Conservation (phyloP, 208 protist genomes). For the Leishmania arabica region DNA sequence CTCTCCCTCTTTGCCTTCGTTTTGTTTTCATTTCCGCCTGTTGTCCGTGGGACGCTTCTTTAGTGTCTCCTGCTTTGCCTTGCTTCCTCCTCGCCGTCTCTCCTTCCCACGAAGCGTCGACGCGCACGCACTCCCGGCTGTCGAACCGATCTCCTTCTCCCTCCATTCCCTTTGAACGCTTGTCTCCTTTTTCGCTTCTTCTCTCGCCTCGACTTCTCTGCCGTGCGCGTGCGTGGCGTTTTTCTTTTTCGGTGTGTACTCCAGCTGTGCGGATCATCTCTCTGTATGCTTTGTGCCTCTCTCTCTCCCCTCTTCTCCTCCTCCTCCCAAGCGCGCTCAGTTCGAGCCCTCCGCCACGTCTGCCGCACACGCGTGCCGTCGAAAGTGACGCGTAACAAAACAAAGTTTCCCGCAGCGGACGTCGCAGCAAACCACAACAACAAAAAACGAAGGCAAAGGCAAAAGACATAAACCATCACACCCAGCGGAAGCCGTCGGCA, state of each 20-base stretch:
- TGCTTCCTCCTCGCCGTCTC: constrained; percentile 14
- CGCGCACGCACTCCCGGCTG: not conserved
- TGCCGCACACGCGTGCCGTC: no score
- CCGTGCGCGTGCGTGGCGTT: not conserved
- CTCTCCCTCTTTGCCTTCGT: not conserved
- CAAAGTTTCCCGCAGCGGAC: not conserved
- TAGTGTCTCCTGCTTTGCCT: constrained; percentile 14
- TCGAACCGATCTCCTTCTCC: not conserved
- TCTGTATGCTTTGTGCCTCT: not conserved
- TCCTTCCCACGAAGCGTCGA: not conserved
- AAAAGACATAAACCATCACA: not conserved
- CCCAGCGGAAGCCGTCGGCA: not conserved
- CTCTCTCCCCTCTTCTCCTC: not conserved
- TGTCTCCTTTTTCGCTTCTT: not conserved
- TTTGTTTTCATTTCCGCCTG: not conserved
- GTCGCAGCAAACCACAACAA: no score
- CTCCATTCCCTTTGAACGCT: not conserved
- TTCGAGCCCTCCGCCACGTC: no score
- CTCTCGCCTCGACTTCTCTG: not conserved
- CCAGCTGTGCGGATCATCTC: not conserved
- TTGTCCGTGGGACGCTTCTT: not conserved
- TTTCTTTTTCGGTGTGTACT: constrained; percentile 8
- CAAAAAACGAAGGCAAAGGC: not conserved
- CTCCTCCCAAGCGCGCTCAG: not conserved
- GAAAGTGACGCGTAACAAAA: not conserved